A percentile compares a stretch with the other conserved stretches of the same genome.
Evolutionary conservation across 306 rosid genomes (phyloP).

Genomic region (Senna tora): DNA sequence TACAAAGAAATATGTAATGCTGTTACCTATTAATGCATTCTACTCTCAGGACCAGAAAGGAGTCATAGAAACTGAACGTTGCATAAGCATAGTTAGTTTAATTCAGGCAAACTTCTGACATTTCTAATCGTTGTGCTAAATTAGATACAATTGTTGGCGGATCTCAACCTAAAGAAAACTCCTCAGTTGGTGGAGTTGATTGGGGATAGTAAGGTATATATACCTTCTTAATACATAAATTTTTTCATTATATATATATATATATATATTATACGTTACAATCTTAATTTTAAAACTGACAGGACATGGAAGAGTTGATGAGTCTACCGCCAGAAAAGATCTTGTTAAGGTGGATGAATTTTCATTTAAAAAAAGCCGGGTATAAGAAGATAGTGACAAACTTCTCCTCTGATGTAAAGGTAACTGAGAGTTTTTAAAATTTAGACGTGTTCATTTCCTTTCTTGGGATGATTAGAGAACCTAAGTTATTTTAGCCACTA

Average conservation of each 20-base stretch:
- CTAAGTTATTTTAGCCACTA: background rate
- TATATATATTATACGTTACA: conserved; percentile 19
- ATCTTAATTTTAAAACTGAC: conserved; percentile 40
- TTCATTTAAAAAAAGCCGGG: conserved; percentile 81
- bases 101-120: conserved; percentile 29
- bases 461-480: conserved; percentile 27
- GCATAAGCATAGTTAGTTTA: conserved; percentile 1
- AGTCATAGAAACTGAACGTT: conserved; percentile 1
- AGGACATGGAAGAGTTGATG: conserved; percentile 99
- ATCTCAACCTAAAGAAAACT: conserved; percentile 93
- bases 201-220: conserved; percentile 75
- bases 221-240: conserved; percentile 17
- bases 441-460: background rate
- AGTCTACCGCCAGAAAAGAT: conserved; percentile 94
- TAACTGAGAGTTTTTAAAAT: conserved; percentile 33
- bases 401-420: conserved; percentile 98
- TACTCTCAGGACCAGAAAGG: background rate
- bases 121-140: conserved; percentile 33
- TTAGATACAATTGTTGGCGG: conserved; percentile 95
- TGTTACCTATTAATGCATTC: conserved; percentile 3
- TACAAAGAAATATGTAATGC: conserved; percentile 6
- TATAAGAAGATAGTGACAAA: conserved; percentile 80
- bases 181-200: conserved; percentile 95
- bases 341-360: conserved; percentile 97
- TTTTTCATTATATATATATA: background rate